Base-by-base conservation (phyloP, 2,329 filamentous ascomycete genomes). In the Aspergillus chevalieri region DNA sequence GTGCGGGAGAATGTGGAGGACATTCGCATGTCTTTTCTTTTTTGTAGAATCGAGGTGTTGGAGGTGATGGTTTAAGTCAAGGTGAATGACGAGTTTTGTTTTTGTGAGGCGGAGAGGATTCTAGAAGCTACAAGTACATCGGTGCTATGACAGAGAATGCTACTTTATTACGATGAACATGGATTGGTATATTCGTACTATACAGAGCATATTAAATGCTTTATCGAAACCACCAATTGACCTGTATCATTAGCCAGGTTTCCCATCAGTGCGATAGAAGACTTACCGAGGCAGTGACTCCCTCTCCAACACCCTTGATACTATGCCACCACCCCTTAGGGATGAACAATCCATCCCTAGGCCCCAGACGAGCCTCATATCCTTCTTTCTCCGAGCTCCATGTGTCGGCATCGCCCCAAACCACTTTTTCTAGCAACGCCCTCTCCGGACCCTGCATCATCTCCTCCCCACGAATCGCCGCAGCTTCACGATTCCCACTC, bases 381-480 rank as follows among this genome's bases (percentile, higher is more conserved):
- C 71, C 57, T 43, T 60, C 57, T 17, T 46, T 51, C 2, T 63
- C 6, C 50, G 54, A 2, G 64, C 63, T 3, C 55, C 55, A 3
- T 62, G 62, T 2, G 59, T 57, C 2, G 53, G 60, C 55, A 44
- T 61, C 57, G 19, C 67, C 71, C 93, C 92, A 97, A 2, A 95
- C 78, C 3, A 78, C 82, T 1, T 78, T 70, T 55, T 91, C 82
- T 12, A 96, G 67, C 2, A 78, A 72, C 17, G 74, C 68, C 56
- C 83, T 83, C 70, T 95, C 89, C 2, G 73, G 69, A 0, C 90
- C 90, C 46, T 84, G 77, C 90, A 97, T 96, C 91, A 97, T 96
- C 64, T 95, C 90, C 9, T 84, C 78, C 0, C 87, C 87, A 49
- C 90, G 78, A 57, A 96, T 77, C 12, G 71, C 72, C 19, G 74